phyloP scores from a whole-genome alignment of 345 rosid genomes.

The Noccaea bulbosa region DNA sequence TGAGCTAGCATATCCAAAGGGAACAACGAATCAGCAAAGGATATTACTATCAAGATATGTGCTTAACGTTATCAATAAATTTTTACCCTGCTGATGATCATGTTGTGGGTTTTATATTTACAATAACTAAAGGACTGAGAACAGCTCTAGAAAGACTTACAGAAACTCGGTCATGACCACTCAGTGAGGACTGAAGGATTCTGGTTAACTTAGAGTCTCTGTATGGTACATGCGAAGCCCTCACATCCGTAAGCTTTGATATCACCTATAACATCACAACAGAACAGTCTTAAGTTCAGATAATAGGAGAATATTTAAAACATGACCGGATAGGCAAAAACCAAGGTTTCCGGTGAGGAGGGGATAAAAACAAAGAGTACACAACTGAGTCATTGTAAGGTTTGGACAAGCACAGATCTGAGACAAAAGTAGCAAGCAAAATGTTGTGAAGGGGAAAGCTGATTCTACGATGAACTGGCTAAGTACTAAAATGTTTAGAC shows the following conservation, averaged over 20 bases:
- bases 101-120: conserved; percentile 23
- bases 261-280: conserved; percentile 65
- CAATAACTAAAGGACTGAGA: conserved; percentile 17
- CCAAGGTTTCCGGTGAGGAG: not conserved
- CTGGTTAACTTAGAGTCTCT: conserved; percentile 98
- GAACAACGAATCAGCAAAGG: conserved; percentile 37
- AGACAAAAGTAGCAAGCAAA: conserved; percentile 21
- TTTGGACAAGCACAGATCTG: conserved; percentile 17
- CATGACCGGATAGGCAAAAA: conserved; percentile 2
- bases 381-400: conserved; percentile 19
- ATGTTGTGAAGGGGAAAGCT: conserved; percentile 22
- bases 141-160: conserved; percentile 55
- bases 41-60: conserved; percentile 17
- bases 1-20: conserved; percentile 70
- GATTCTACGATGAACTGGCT: conserved; percentile 13
- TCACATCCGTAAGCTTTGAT: conserved; percentile 94
- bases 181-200: conserved; percentile 93
- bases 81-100: conserved; percentile 15
- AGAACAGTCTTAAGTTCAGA: not conserved
- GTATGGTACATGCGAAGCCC: conserved; percentile 90
- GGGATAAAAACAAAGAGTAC: conserved; percentile 23
- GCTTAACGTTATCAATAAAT: not conserved
- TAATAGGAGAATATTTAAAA: conserved; percentile 2
- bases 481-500: conserved; percentile 12
- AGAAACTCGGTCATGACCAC: conserved; percentile 99